Percentiles rank a stretch among this genome's conserved stretches.
phyloP scores from a whole-genome alignment of 2,329 filamentous ascomycete genomes.

The Penicillium freii region DNA sequence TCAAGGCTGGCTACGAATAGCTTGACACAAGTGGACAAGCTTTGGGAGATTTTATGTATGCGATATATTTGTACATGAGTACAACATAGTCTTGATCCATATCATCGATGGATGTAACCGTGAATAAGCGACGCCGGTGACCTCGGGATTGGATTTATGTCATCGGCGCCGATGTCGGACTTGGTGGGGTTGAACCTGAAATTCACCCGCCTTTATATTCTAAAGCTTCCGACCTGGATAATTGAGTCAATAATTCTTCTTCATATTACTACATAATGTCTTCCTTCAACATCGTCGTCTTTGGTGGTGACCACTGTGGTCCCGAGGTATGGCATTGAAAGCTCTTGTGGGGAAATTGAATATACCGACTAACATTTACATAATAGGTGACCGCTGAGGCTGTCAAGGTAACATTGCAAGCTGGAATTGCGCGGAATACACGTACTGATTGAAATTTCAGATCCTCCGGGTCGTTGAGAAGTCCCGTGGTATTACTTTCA shows the following conservation, averaged over 20 bases:
- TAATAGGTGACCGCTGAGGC: constrained; percentile 75
- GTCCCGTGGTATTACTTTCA: constrained; percentile 72
- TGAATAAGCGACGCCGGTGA: constrained; percentile 9
- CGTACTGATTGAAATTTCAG: constrained; percentile 44
- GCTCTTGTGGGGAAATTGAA: neutral
- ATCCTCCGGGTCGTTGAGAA: constrained; percentile 76
- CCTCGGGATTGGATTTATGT: constrained; percentile 13
- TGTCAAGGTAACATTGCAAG: constrained; percentile 65
- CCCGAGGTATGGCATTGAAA: constrained; percentile 65
- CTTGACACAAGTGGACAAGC: neutral
- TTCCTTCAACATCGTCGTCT: constrained; percentile 74
- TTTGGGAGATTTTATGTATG: neutral
- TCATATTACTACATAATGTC: constrained; percentile 53
- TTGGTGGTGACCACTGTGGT: constrained; percentile 80
- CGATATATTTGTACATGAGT: neutral
- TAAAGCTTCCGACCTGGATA: constrained; percentile 14
- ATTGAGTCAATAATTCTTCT: constrained; percentile 16
- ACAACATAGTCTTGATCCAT: neutral
- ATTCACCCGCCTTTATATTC: constrained; percentile 25
- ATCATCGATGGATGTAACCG: neutral
- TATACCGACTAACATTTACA: constrained; percentile 11
- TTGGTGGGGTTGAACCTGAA: constrained; percentile 19
- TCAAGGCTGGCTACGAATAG: neutral
- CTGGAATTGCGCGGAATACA: neutral
- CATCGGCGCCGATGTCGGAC: constrained; percentile 27